A percentile compares a stretch with the other conserved stretches of the same genome.
phyloP scores from a whole-genome alignment of 352 stramenopile species.

The Phytophthora chlamydospora region DNA sequence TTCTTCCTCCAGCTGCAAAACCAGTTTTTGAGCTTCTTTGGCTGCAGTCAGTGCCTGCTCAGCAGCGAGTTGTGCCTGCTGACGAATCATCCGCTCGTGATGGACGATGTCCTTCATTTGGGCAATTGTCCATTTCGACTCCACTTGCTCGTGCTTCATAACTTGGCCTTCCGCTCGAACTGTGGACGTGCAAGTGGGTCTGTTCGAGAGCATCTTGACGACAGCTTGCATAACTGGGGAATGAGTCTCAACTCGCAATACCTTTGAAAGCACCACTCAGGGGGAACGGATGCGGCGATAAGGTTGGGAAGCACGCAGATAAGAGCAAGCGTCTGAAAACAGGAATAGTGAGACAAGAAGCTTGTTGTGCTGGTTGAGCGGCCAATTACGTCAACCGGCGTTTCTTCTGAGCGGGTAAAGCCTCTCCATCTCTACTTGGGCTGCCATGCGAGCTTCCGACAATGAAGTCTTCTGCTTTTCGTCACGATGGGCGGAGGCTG shows the following conservation, averaged over 20 bases:
- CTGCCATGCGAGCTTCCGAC: constrained; percentile 2
- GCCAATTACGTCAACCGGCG: too few relatives aligned
- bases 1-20: constrained; percentile 18
- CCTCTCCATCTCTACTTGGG: constrained; percentile 38
- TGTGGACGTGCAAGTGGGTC: background rate
- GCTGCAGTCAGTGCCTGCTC: constrained; percentile 13
- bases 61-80: constrained; percentile 18
- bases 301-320: too few relatives aligned
- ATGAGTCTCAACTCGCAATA: too few relatives aligned
- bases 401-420: too few relatives aligned
- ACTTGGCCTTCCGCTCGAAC: background rate
- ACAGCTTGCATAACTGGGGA: too few relatives aligned
- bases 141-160: background rate
- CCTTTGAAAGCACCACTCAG: too few relatives aligned
- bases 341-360: too few relatives aligned
- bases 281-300: too few relatives aligned
- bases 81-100: constrained; percentile 13
- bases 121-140: constrained; percentile 1
- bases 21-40: constrained; percentile 20
- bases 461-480: constrained; percentile 2
- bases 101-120: constrained; percentile 12
- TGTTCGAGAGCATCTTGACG: constrained; percentile 2
- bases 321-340: too few relatives aligned
- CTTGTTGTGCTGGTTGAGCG: too few relatives aligned
- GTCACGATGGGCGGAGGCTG: too few relatives aligned